Base-by-base conservation (phyloP, 495 filamentous ascomycete genomes). In the Hyphodiscus hymeniophilus region DNA sequence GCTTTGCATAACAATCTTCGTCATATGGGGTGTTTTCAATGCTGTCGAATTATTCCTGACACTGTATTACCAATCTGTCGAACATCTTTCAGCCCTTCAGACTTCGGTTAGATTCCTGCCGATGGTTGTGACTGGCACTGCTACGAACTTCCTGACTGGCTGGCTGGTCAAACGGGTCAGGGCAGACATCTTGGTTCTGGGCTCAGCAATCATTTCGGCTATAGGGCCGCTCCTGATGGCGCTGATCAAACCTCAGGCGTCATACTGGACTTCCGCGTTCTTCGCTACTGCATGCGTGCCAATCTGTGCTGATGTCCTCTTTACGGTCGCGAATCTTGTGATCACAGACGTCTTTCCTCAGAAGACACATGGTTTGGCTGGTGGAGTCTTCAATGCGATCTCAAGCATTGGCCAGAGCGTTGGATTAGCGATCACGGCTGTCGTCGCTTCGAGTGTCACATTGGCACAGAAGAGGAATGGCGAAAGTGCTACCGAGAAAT, bases 311-410 rank as follows among this genome's bases (percentile, higher is more conserved):
- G 81, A 84, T 54, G 66, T 71, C 3, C 66, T 81, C 7, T 86
- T 82, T 62, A 77, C 73, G 7, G 70, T 83, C 6, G 72, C 76
- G 2, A 81, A 82, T 42, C 63, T 86, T 16, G 54, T 83, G 35
- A 76, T 84, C 47, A 72, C 78, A 0, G 60, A 70, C n/a, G 67
- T 69, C 4, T 82, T 84, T 51, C 74, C 79, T 0, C 48, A 64
- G 1, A 59, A 74, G 38, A 80, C 70, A 0, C 79, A 85, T 41
- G 76, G 69, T 0, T 68, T 86, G 0, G 79, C 76, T 1, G 79
- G 80, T 3, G 80, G 75, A 2, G 77, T 85, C 0, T 84, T 83
- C 65, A 80, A 82, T 51, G 79, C 77, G 0, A 57, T 77, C n/a
- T 59, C 70, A 3, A 79, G 83, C 55, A 71, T 84, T 42, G 82